Conservation (phyloP, 1,284 basidiomycete genomes). For the Moesziomyces sp. region DNA sequence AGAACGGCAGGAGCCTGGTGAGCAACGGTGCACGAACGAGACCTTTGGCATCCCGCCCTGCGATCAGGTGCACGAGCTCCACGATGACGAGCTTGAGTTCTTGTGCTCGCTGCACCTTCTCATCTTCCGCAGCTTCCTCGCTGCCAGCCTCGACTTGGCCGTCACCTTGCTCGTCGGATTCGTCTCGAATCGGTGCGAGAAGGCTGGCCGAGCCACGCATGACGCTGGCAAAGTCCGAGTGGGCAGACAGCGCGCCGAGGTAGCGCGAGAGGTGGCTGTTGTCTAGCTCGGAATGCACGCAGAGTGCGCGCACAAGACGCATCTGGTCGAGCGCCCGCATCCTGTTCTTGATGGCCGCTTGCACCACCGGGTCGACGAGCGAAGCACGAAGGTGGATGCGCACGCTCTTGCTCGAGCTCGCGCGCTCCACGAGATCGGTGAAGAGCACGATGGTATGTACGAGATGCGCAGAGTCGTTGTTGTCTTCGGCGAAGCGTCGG, state of each 20-base stretch:
- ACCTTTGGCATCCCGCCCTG: conserved; percentile 79
- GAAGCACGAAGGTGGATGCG: conserved; percentile 72
- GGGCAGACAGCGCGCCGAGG: conserved; percentile 48
- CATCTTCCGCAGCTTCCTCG: conserved; percentile 63
- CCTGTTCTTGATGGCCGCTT: conserved; percentile 75
- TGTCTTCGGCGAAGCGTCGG: conserved; percentile 68
- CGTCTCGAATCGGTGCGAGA: conserved; percentile 52
- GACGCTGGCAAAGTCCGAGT: conserved; percentile 39
- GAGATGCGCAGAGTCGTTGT: conserved; percentile 45
- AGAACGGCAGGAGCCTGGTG: conserved; percentile 78
- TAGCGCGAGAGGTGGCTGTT: conserved; percentile 30
- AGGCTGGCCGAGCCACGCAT: conserved; percentile 34
- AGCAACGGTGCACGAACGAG: conserved; percentile 85
- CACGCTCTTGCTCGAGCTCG: neutral
- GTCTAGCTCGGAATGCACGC: conserved; percentile 46
- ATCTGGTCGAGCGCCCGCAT: conserved; percentile 71
- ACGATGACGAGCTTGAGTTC: conserved; percentile 68
- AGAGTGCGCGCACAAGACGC: conserved; percentile 71
- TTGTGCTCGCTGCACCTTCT: conserved; percentile 5
- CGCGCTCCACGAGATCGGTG: conserved; percentile 19
- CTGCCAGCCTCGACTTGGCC: conserved; percentile 1
- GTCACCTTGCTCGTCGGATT: neutral
- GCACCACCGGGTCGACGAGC: conserved; percentile 79
- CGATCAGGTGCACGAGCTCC: conserved; percentile 75
- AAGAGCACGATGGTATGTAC: conserved; percentile 31